Evolutionary conservation across 495 filamentous ascomycete species (phyloP), one percentile per base, ranked within the genome.

Genomic region (Xylaria sp.): DNA sequence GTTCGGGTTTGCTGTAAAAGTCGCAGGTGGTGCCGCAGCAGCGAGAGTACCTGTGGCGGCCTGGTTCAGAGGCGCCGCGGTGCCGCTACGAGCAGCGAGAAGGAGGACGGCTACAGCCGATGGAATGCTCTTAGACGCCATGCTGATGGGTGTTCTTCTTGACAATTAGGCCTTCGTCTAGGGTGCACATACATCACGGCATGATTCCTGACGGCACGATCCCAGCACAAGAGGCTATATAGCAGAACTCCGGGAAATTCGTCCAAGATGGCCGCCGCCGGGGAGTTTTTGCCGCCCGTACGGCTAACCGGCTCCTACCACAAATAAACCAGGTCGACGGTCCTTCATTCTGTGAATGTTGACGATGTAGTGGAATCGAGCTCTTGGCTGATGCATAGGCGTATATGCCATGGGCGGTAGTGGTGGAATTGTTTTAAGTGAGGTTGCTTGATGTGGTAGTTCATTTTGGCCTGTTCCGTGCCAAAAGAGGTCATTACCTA

Each of bases 1-100:
- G 1, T 14, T 69, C 7, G 78, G 75, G 65, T 81, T 82, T 8
- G 80, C 58, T 7, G 72, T 75, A 72, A 76, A 82, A 0, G 72
- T 50, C 17, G 70, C 74, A 6, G 76, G 76, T 3, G 76, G 74
- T 7, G 69, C 70, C 8, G 78, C 62, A 37, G 62, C 62, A 6
- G 62, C 11, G 44, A 65, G 43, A 5, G 62, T 65, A 31, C 29
- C 44, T 7, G 61, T 19, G 37, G 62, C 44, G 24, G 62, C 44
- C 19, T 50, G 62, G 15, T 37, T 52, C 9, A 52, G 17, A 19
- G 62, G 62, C 44, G 19, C 44, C 44, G 62, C 62, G 3, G 31
- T 17, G 44, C 43, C 29, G 44, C 29, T 17, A 37, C 44, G 44
- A 31, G 46, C 62, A 19, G 31, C 9, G 24, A 65, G 62, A 35